phyloP scores from a whole-genome alignment of 768 basidiomycete genomes.

The Termitomyces bulborhizus region DNA sequence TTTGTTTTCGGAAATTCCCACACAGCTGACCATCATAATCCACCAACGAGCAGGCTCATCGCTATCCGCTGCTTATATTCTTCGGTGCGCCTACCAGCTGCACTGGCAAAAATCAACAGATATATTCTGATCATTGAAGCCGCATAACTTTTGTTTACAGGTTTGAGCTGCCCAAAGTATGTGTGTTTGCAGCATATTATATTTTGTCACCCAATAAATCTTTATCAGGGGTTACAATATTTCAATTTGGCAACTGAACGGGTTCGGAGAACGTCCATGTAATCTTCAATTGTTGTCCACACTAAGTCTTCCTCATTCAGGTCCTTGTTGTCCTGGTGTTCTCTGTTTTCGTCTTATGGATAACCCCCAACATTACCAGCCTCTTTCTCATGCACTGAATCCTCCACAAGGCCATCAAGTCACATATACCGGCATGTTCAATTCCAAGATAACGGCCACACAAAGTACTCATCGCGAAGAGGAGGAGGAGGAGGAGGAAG shows the following conservation, averaged over 20 bases:
- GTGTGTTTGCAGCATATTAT: conserved; percentile 13
- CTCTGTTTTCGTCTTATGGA: conserved; percentile 31
- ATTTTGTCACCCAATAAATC: conserved; percentile 13
- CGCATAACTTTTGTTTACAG: not conserved
- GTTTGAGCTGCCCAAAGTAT: conserved; percentile 1
- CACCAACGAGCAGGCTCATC: conserved; percentile 20
- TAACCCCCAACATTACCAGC: conserved; percentile 77
- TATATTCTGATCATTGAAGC: not conserved
- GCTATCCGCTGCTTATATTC: conserved; percentile 5
- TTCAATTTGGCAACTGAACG: conserved; percentile 3
- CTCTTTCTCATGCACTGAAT: conserved; percentile 72
- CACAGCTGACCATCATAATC: conserved; percentile 20
- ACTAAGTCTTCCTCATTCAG: conserved; percentile 5
- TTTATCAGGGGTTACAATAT: conserved; percentile 11
- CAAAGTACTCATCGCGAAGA: conserved; percentile 23
- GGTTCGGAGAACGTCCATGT: conserved; percentile 11
- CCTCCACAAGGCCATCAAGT: conserved; percentile 36
- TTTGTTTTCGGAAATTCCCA: conserved; percentile 19
- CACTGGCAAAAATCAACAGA: not conserved
- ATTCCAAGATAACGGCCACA: conserved; percentile 13
- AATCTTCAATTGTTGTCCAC: not conserved
- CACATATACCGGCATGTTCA: conserved; percentile 22
- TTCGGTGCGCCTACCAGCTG: not conserved
- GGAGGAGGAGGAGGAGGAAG: conserved; percentile 54
- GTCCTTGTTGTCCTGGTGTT: not conserved